phyloP scores from a whole-genome alignment of 1,139 yeast genomes.

The Candida tropicalis region DNA sequence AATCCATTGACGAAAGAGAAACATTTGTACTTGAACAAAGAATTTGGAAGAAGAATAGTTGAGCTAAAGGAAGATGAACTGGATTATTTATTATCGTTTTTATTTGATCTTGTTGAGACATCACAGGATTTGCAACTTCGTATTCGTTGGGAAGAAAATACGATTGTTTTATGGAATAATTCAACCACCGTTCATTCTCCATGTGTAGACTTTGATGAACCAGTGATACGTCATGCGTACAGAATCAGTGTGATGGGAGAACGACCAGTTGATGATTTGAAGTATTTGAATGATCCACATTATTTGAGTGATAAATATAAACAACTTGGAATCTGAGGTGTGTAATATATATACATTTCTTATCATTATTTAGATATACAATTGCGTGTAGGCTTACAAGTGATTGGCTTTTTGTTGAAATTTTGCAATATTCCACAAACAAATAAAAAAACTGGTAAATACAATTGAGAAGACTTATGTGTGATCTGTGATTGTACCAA shows the following conservation, averaged over 20 bases:
- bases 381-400: no score
- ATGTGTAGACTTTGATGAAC: constrained; percentile 26
- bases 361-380: no score
- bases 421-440: no score
- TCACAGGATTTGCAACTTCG: constrained; percentile 58
- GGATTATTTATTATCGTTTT: constrained; percentile 25
- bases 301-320: constrained; percentile 18
- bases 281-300: constrained; percentile 21
- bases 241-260: constrained; percentile 30
- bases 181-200: constrained; percentile 27
- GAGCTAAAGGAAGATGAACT: constrained; percentile 33
- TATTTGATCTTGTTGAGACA: constrained; percentile 27
- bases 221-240: constrained; percentile 26
- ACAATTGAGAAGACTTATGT: no score
- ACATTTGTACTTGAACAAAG: constrained; percentile 26
- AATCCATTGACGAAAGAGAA: constrained; percentile 33
- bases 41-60: constrained; percentile 28
- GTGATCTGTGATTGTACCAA: no score
- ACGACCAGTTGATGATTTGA: constrained; percentile 25
- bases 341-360: no score
- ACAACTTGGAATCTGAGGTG: constrained; percentile 11
- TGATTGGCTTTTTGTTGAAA: background rate
- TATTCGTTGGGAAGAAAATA: constrained; percentile 56
- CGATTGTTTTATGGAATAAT: constrained; percentile 30
- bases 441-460: no score